Conservation (phyloP, 768 basidiomycete species). For the Leccinum pellstonianum region DNA sequence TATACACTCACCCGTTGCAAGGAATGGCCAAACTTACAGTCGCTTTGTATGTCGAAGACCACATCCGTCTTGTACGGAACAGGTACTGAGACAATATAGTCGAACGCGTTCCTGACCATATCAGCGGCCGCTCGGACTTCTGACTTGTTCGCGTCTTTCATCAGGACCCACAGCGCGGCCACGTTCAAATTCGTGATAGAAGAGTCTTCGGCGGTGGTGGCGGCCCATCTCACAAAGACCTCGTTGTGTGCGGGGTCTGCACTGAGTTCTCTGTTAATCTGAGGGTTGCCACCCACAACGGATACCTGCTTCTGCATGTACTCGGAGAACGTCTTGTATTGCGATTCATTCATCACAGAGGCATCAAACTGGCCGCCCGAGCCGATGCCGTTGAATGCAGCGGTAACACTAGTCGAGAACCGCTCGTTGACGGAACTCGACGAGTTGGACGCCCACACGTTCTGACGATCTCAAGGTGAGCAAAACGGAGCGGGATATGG, state of each 20-base stretch:
- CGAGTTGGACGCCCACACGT: conserved; percentile 9
- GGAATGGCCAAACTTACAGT: conserved; percentile 1
- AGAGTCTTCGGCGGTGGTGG: neutral
- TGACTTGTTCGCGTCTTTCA: neutral
- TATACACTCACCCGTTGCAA: neutral
- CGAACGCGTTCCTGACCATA: conserved; percentile 7
- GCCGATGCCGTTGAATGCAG: no score
- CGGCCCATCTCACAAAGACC: conserved; percentile 3
- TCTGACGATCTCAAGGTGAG: neutral
- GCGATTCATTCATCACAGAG: no score
- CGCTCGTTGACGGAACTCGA: conserved; percentile 6
- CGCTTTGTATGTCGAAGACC: conserved; percentile 9
- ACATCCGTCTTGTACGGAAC: neutral
- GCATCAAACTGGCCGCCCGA: no score
- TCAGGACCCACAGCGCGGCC: conserved; percentile 6
- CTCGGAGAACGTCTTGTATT: no score
- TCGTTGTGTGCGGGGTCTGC: conserved; percentile 7
- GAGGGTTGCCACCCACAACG: conserved; percentile 3
- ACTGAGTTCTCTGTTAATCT: conserved; percentile 1
- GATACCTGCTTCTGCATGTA: conserved; percentile 1
- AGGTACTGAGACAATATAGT: conserved; percentile 3
- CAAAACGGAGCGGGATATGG: neutral
- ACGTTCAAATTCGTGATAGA: conserved; percentile 2
- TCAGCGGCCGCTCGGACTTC: neutral
- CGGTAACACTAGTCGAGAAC: conserved; percentile 4